A percentile compares a stretch with the other conserved stretches of the same genome.
Evolutionary conservation across 768 basidiomycete genomes (phyloP).

Genomic region (Psilocybe tampanensis): DNA sequence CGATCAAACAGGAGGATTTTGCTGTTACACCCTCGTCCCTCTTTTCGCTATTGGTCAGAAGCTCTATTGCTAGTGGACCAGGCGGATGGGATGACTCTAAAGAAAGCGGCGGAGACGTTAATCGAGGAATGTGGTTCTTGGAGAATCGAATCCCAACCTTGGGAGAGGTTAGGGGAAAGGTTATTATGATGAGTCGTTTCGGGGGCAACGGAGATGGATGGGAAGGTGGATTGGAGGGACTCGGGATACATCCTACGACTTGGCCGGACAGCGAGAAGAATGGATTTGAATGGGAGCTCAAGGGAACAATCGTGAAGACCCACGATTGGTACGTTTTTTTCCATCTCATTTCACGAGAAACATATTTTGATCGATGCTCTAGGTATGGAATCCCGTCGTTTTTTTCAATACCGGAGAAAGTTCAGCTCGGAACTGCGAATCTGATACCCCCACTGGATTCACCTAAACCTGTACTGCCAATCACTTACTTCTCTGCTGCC

Average conservation of each 20-base stretch:
- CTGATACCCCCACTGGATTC: conserved; percentile 36
- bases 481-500: conserved; percentile 82
- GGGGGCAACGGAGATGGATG: conserved; percentile 69
- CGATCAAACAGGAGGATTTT: conserved; percentile 87
- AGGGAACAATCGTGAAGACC: conserved; percentile 66
- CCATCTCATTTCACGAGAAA: conserved; percentile 11
- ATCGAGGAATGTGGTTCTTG: conserved; percentile 71
- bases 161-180: conserved; percentile 85
- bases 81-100: conserved; percentile 38
- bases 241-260: conserved; percentile 84
- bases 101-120: conserved; percentile 6
- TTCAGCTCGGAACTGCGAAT: conserved; percentile 52
- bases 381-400: conserved; percentile 87
- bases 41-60: conserved; percentile 69
- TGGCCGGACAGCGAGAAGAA: conserved; percentile 83
- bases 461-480: conserved; percentile 53
- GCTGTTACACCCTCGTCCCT: conserved; percentile 35
- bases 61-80: conserved; percentile 61
- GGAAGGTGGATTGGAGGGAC: conserved; percentile 66
- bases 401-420: conserved; percentile 84
- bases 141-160: conserved; percentile 79
- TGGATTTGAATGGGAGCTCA: conserved; percentile 81
- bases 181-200: conserved; percentile 86
- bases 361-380: conserved; percentile 1
- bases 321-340: conserved; percentile 75